Conservation (phyloP, 2,329 filamentous ascomycete genomes). For the Neopestalotiopsis sp. region DNA sequence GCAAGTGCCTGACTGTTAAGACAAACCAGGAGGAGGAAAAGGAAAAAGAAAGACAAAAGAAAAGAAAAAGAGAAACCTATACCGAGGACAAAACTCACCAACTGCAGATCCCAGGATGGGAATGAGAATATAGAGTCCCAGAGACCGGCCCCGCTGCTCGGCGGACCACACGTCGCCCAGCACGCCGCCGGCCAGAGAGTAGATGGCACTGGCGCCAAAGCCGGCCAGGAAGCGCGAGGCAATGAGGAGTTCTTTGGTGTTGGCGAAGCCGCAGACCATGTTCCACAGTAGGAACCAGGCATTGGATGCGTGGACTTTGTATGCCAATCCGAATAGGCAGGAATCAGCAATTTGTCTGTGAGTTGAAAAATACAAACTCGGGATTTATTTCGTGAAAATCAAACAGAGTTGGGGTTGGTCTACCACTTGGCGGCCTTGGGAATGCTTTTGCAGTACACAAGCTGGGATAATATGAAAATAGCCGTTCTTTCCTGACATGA, state of each 20-base stretch:
- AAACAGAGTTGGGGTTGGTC: too few species aligned
- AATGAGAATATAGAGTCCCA: constrained; percentile 43
- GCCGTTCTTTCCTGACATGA: too few species aligned
- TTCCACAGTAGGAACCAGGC: constrained; percentile 58
- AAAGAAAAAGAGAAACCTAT: neutral
- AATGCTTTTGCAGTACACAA: too few species aligned
- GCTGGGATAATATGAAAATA: too few species aligned
- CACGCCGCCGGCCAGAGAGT: constrained; percentile 52
- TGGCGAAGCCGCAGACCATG: constrained; percentile 48
- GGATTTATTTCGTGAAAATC: too few species aligned
- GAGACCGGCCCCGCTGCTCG: constrained; percentile 49
- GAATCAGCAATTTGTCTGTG: too few species aligned
- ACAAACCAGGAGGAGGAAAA: neutral
- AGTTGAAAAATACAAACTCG: too few species aligned
- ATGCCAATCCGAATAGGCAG: too few species aligned
- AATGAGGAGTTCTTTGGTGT: constrained; percentile 46
- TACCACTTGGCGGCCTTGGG: too few species aligned
- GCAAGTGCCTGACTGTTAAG: too few species aligned
- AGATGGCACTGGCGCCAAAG: constrained; percentile 51
- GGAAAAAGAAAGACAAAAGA: neutral
- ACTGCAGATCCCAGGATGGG: constrained; percentile 46
- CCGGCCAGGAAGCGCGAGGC: constrained; percentile 52
- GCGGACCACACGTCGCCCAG: constrained; percentile 52
- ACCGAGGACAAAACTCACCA: constrained; percentile 29
- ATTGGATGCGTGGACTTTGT: constrained; percentile 46